Percentiles rank a stretch among this genome's conserved stretches.
Conservation (phyloP, 352 stramenopile genomes). For the Phytophthora pisi region DNA sequence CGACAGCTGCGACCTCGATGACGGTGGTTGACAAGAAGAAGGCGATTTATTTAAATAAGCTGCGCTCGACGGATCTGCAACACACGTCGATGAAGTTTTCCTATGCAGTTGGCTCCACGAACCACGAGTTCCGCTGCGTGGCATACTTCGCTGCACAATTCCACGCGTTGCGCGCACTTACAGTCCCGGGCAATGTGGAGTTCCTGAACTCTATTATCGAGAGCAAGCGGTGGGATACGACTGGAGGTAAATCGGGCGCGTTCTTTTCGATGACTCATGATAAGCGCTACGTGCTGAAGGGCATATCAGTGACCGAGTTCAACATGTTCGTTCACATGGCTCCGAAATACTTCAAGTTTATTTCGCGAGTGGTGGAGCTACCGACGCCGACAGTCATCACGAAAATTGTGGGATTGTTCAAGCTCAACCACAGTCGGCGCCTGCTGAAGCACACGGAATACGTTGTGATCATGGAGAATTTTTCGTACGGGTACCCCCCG, state of each 20-base stretch:
- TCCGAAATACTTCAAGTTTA: conserved; percentile 88
- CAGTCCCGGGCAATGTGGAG: conserved; percentile 65
- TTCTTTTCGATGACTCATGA: conserved; percentile 89
- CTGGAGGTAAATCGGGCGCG: conserved; percentile 84
- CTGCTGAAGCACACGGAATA: conserved; percentile 83
- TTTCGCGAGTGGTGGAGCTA: conserved; percentile 65
- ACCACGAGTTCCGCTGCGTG: conserved; percentile 72
- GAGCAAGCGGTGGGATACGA: conserved; percentile 77
- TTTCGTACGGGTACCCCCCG: conserved; percentile 75
- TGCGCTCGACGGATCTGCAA: conserved; percentile 70
- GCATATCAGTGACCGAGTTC: conserved; percentile 86
- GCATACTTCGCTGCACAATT: conserved; percentile 87
- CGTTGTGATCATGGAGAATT: conserved; percentile 89
- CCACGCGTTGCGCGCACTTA: conserved; percentile 74
- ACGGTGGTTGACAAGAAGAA: conserved; percentile 45
- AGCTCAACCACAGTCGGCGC: conserved; percentile 63
- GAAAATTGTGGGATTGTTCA: conserved; percentile 87
- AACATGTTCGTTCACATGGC: conserved; percentile 93
- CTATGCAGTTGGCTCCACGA: conserved; percentile 53
- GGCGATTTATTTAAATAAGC: conserved; percentile 68
- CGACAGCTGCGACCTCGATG: conserved; percentile 18
- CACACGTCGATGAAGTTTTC: conserved; percentile 84
- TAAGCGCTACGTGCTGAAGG: conserved; percentile 86
- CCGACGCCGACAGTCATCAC: conserved; percentile 75
- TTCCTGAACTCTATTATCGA: conserved; percentile 86